These are phyloP conservation scores for Sarocladium brachiariae DNA, from an alignment of 2,329 filamentous ascomycete genomes.

Conservation along the genomic window DNA sequence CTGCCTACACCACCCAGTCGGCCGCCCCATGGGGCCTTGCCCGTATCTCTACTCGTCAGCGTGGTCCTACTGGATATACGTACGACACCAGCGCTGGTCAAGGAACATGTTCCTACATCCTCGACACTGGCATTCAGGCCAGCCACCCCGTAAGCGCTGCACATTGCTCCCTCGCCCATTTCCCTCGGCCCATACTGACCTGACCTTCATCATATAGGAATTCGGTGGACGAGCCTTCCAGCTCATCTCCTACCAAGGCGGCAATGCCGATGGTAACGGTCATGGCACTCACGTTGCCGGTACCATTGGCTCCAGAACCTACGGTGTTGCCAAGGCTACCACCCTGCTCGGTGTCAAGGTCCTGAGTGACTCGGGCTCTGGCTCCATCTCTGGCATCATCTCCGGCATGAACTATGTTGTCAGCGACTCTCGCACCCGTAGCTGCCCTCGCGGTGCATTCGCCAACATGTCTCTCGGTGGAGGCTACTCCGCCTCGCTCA, in stretches of 20 bases:
- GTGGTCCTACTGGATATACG: slow-evolving; percentile 23
- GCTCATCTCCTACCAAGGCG: slow-evolving; percentile 30
- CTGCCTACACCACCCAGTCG: slow-evolving; percentile 28
- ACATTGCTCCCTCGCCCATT: slow-evolving; percentile 19
- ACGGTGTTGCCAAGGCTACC: slow-evolving; percentile 40
- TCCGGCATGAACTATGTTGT: slow-evolving; percentile 37
- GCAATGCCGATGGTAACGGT: slow-evolving; percentile 34
- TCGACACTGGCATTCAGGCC: slow-evolving; percentile 36
- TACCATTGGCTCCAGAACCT: slow-evolving; percentile 34
- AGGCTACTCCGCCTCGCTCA: slow-evolving; percentile 35
- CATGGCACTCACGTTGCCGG: slow-evolving; percentile 43
- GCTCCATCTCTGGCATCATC: slow-evolving; percentile 33
- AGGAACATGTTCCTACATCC: slow-evolving; percentile 36
- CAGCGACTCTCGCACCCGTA: slow-evolving; percentile 25
- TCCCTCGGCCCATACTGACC: not conserved
- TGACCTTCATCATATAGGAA: slow-evolving; percentile 17
- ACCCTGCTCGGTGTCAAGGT: slow-evolving; percentile 39
- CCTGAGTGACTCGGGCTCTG: slow-evolving; percentile 29
- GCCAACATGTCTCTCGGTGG: slow-evolving; percentile 51
- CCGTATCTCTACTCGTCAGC: slow-evolving; percentile 27
- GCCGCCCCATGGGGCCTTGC: slow-evolving; percentile 34
- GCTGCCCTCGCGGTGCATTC: slow-evolving; percentile 36
- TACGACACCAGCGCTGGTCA: slow-evolving; percentile 31
- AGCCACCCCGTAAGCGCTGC: slow-evolving; percentile 27
- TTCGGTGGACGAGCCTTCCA: slow-evolving; percentile 36